A percentile compares a stretch with the other conserved stretches of the same genome.
Evolutionary conservation across 768 basidiomycete species (phyloP).

Genomic region (Psilocybe sp.): DNA sequence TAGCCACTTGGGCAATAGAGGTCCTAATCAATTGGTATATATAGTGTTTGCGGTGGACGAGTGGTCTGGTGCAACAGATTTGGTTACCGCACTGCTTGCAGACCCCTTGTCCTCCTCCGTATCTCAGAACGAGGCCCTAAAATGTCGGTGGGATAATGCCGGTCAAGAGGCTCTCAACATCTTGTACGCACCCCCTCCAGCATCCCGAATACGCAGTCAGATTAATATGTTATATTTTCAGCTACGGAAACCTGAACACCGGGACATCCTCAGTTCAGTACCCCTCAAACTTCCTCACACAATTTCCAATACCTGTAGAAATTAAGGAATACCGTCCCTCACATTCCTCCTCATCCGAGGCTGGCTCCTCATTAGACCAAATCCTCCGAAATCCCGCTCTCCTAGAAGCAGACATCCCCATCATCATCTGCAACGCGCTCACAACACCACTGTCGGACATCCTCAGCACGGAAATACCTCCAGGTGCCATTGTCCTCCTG

Average conservation of each 20-base stretch:
- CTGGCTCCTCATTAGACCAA: slow-evolving; percentile 6
- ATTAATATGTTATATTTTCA: slow-evolving; percentile 23
- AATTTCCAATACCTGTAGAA: slow-evolving; percentile 49
- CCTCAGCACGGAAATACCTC: slow-evolving; percentile 27
- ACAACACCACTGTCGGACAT: slow-evolving; percentile 45
- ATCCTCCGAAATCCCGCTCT: slow-evolving; percentile 23
- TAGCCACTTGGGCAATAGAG: slow-evolving; percentile 2
- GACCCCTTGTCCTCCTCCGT: slow-evolving; percentile 65
- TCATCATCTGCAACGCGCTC: slow-evolving; percentile 62
- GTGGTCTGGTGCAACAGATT: slow-evolving; percentile 49
- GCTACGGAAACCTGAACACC: slow-evolving; percentile 19
- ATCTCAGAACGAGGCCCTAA: slow-evolving; percentile 38
- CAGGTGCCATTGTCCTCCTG: slow-evolving; percentile 45
- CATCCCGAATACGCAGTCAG: neutral
- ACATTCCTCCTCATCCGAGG: slow-evolving; percentile 13
- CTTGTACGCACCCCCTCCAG: slow-evolving; percentile 32
- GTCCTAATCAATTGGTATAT: neutral
- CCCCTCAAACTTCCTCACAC: slow-evolving; percentile 53
- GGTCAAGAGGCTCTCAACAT: slow-evolving; percentile 31
- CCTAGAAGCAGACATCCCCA: slow-evolving; percentile 55
- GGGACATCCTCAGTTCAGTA: slow-evolving; percentile 24
- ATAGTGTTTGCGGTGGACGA: slow-evolving; percentile 60
- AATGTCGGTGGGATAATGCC: slow-evolving; percentile 44
- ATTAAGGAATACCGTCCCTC: slow-evolving; percentile 38
- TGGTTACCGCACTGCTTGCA: slow-evolving; percentile 69